phyloP scores from a whole-genome alignment of 768 basidiomycete species.

The Pleurotus sapidus region DNA sequence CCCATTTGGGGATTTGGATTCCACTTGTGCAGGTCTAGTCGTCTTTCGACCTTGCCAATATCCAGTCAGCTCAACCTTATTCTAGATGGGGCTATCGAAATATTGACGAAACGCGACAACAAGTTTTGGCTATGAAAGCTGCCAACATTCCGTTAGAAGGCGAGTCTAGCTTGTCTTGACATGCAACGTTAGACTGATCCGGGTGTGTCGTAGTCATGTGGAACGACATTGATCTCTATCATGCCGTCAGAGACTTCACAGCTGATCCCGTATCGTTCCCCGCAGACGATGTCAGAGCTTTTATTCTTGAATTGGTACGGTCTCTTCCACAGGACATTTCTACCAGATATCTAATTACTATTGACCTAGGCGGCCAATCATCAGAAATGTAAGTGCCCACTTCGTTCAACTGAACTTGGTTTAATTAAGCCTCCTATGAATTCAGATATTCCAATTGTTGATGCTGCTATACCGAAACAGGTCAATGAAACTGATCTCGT shows the following conservation, averaged over 20 bases:
- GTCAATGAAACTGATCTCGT: slow-evolving; percentile 63
- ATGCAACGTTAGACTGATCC: no score
- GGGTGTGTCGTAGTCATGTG: slow-evolving; percentile 51
- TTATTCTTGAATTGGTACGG: slow-evolving; percentile 57
- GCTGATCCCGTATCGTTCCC: slow-evolving; percentile 65
- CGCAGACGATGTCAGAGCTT: slow-evolving; percentile 44
- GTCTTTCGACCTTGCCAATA: slow-evolving; percentile 16
- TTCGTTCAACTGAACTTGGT: not conserved
- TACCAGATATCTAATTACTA: not conserved
- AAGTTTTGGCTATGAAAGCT: slow-evolving; percentile 54
- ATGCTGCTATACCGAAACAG: slow-evolving; percentile 56
- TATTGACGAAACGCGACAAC: slow-evolving; percentile 51
- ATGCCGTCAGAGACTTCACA: slow-evolving; percentile 46
- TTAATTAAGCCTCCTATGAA: not conserved
- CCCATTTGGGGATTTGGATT: slow-evolving; percentile 67
- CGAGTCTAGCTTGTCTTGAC: slow-evolving; percentile 17
- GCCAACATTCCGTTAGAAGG: slow-evolving; percentile 80
- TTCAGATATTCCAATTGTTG: slow-evolving; percentile 67
- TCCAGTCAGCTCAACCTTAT: slow-evolving; percentile 6
- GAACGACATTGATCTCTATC: slow-evolving; percentile 77
- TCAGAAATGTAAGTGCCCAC: slow-evolving; percentile 39
- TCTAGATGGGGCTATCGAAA: slow-evolving; percentile 40
- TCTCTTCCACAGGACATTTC: not conserved
- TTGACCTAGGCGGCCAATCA: slow-evolving; percentile 36
- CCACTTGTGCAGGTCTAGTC: slow-evolving; percentile 50